These are phyloP conservation scores for Eucalyptus pauciflora DNA, from an alignment of 345 rosid genomes.

Conservation along the genomic window DNA sequence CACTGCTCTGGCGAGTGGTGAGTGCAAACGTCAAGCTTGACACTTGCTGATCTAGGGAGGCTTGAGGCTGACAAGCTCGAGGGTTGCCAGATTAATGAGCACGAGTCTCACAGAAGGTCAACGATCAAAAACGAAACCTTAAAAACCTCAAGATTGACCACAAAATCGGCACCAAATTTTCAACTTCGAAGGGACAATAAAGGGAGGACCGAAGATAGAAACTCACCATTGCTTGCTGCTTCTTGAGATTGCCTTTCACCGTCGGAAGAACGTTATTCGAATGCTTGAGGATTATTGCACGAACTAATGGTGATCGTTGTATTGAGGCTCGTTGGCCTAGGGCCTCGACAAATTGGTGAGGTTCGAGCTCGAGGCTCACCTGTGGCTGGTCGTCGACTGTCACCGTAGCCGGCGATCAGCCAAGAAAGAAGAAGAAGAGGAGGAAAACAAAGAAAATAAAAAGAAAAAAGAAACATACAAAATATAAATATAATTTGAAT, in stretches of 20 bases:
- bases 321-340: fast-evolving
- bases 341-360: fast-evolving
- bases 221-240: not conserved
- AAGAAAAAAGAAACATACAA: fast-evolving
- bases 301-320: too few species aligned
- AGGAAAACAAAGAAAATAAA: too few species aligned
- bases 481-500: too few species aligned
- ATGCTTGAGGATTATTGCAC: not conserved
- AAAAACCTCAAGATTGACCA: not conserved
- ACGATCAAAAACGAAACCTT: not conserved
- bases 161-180: not conserved
- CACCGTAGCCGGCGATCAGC: fast-evolving
- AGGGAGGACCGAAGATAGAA: not conserved
- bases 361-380: too few species aligned
- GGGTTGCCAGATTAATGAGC: too few species aligned
- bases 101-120: fast-evolving
- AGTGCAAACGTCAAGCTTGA: fast-evolving
- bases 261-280: not conserved
- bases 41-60: fast-evolving
- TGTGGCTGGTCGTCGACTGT: fast-evolving
- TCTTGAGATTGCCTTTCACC: conserved; percentile 3
- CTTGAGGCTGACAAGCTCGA: fast-evolving
- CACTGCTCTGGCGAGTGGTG: fast-evolving
- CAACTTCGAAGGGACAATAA: not conserved
- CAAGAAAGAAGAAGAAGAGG: too few species aligned